A percentile compares a stretch with the other conserved stretches of the same genome.
These are phyloP conservation scores for Ilyonectria destructans DNA, from an alignment of 2,329 filamentous ascomycete species.

Conservation along the genomic window DNA sequence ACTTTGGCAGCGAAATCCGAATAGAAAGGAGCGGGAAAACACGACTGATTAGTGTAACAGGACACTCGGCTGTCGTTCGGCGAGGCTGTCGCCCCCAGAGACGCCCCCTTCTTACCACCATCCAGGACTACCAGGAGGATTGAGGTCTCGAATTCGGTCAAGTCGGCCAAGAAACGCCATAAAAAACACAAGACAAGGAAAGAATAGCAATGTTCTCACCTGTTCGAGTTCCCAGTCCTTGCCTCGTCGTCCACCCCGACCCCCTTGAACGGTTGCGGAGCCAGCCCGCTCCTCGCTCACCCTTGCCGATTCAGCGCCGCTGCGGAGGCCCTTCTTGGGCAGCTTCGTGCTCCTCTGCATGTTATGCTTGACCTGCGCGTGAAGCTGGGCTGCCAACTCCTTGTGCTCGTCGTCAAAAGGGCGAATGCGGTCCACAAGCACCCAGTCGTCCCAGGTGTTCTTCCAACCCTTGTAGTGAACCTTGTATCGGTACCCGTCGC, in stretches of 20 bases:
- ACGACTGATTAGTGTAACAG: background rate
- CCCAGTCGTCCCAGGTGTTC: conserved; percentile 99
- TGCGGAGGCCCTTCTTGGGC: conserved; percentile 63
- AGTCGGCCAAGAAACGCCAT: background rate
- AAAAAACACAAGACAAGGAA: conserved; percentile 20
- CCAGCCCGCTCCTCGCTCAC: conserved; percentile 83
- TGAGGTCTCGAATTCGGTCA: background rate
- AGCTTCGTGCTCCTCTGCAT: conserved; percentile 70
- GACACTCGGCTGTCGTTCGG: background rate
- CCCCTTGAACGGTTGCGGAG: conserved; percentile 72
- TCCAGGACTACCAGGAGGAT: conserved; percentile 15
- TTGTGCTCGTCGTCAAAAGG: conserved; percentile 97
- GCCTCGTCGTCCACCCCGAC: conserved; percentile 80
- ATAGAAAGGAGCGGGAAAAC: background rate
- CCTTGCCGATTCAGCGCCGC: conserved; percentile 68
- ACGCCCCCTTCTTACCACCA: background rate
- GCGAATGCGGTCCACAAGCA: conserved; percentile 91
- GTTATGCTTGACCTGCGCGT: conserved; percentile 77
- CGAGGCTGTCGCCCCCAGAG: conserved; percentile 1
- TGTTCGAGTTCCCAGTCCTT: conserved; percentile 88
- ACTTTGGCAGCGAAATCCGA: background rate
- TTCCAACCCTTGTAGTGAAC: conserved; percentile 99
- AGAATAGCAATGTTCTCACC: conserved; percentile 64
- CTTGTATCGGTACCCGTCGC: conserved; percentile 84
- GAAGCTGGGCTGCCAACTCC: conserved; percentile 84